Evolutionary conservation across 345 rosid genomes (phyloP).

Genomic region (Euclidium syriacum): DNA sequence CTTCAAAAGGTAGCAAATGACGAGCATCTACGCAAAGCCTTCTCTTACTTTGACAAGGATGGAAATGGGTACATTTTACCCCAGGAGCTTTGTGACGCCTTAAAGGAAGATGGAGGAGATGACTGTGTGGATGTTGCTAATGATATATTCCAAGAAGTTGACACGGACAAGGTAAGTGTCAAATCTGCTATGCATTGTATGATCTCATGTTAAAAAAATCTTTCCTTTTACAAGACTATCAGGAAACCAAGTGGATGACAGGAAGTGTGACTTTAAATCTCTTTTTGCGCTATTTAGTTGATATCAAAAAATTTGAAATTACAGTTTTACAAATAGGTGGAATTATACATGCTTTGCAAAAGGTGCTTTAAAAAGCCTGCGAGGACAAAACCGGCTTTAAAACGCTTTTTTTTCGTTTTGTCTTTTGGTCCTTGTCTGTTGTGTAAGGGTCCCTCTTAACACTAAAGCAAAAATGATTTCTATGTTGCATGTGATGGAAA

Average conservation of each 20-base stretch:
- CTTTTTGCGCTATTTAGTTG: not conserved
- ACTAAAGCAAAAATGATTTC: slow-evolving; percentile 3
- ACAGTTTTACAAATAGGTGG: slow-evolving; percentile 7
- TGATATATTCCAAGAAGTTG: slow-evolving; percentile 99
- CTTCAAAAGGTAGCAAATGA: slow-evolving; percentile 91
- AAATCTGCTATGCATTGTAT: not conserved
- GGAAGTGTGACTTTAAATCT: slow-evolving; percentile 10
- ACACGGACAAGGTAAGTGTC: slow-evolving; percentile 80
- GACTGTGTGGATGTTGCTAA: slow-evolving; percentile 88
- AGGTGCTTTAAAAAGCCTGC: slow-evolving; percentile 15
- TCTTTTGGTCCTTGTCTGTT: slow-evolving; percentile 3
- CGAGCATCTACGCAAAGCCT: slow-evolving; percentile 94
- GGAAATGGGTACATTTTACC: slow-evolving; percentile 85
- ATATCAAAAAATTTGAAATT: slow-evolving; percentile 7
- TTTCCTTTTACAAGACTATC: slow-evolving; percentile 13
- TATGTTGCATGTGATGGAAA: slow-evolving; percentile 6
- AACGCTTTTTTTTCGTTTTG: not conserved
- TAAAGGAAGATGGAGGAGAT: slow-evolving; percentile 96
- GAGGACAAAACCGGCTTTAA: slow-evolving; percentile 26
- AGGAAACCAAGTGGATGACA: not conserved
- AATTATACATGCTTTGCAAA: slow-evolving; percentile 23
- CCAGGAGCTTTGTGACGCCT: slow-evolving; percentile 79
- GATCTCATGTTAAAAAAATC: not conserved
- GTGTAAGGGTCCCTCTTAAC: slow-evolving; percentile 23
- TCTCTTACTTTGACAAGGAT: slow-evolving; percentile 97